Conservation (phyloP, 768 basidiomycete genomes). For the Tricholoma saponaceum region DNA sequence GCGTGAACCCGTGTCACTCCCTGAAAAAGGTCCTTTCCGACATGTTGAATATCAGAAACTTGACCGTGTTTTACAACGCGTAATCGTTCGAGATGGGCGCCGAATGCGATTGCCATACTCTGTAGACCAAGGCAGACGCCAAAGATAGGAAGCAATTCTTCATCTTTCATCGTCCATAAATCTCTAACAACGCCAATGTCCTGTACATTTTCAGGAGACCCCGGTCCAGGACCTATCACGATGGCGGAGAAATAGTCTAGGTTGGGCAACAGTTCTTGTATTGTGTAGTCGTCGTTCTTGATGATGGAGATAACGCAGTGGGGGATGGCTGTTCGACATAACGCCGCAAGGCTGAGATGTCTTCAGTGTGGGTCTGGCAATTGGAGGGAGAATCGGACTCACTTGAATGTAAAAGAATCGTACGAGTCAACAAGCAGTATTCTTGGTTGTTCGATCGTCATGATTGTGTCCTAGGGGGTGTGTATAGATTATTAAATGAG, state of each 20-base stretch:
- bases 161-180: conserved; percentile 60
- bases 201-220: conserved; percentile 56
- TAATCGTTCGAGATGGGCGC: conserved; percentile 57
- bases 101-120: conserved; percentile 64
- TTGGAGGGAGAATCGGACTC: conserved; percentile 20
- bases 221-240: conserved; percentile 77
- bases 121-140: conserved; percentile 84
- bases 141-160: conserved; percentile 62
- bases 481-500: not conserved
- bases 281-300: conserved; percentile 61
- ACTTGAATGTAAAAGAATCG: conserved; percentile 90
- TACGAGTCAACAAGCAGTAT: conserved; percentile 79
- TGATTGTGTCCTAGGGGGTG: conserved; percentile 9
- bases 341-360: conserved; percentile 58
- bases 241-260: conserved; percentile 64
- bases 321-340: conserved; percentile 63
- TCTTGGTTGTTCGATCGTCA: conserved; percentile 39
- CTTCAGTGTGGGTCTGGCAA: not conserved
- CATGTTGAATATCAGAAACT: conserved; percentile 60
- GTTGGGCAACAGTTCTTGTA: conserved; percentile 45
- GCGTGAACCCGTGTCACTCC: conserved; percentile 50
- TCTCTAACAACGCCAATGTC: conserved; percentile 70
- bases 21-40: conserved; percentile 56
- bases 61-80: conserved; percentile 77
- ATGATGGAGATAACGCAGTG: conserved; percentile 62